Conservation (phyloP, 495 filamentous ascomycete species). For the Penicillium antarcticum region DNA sequence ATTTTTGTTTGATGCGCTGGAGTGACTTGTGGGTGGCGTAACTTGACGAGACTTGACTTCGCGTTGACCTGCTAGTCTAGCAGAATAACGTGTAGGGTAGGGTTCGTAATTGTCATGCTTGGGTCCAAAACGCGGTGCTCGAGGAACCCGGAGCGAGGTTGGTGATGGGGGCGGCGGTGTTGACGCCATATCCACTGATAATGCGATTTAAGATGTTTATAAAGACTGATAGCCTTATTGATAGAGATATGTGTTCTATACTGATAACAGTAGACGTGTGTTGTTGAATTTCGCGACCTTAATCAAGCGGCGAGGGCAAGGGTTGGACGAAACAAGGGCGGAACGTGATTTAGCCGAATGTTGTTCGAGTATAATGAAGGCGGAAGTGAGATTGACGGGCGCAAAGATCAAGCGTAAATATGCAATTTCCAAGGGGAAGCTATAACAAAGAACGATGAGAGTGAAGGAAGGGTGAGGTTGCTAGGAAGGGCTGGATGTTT, state of each 20-base stretch:
- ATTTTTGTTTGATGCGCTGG: conserved; percentile 13
- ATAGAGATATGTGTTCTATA: background rate
- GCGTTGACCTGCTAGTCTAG: conserved; percentile 45
- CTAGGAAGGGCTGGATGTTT: conserved; percentile 17
- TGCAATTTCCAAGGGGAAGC: background rate
- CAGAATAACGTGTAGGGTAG: conserved; percentile 52
- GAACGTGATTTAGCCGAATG: background rate
- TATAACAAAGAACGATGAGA: conserved; percentile 5
- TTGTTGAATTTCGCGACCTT: background rate
- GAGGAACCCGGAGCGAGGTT: conserved; percentile 55
- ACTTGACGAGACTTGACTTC: conserved; percentile 27
- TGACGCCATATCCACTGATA: conserved; percentile 47
- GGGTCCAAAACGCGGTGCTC: conserved; percentile 68
- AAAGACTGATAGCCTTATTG: background rate
- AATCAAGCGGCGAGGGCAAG: conserved; percentile 3
- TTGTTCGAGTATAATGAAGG: background rate
- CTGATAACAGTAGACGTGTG: background rate
- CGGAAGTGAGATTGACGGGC: background rate
- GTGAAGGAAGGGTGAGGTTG: conserved; percentile 21
- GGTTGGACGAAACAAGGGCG: conserved; percentile 16
- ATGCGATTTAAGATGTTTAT: background rate
- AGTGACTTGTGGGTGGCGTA: conserved; percentile 37
- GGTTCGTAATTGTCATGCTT: conserved; percentile 68
- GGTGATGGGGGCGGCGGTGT: conserved; percentile 63
- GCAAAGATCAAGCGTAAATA: background rate